Percentiles rank a stretch among this genome's conserved stretches.
Conservation (phyloP, 768 basidiomycete genomes). For the Phlebiopsis flavidoalba region DNA sequence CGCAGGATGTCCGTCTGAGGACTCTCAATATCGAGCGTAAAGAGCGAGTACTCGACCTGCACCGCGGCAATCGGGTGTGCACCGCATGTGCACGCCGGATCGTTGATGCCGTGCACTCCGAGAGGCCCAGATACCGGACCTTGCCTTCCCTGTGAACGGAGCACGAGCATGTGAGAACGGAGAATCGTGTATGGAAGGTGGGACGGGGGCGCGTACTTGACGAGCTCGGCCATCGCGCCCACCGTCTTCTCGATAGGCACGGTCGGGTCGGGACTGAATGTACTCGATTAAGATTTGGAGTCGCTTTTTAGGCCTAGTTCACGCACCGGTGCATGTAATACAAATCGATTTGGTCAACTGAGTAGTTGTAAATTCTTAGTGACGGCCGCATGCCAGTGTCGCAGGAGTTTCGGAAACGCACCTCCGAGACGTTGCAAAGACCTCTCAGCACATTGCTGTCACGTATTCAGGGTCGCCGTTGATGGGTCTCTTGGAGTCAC, state of each 20-base stretch:
- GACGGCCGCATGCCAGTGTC: neutral
- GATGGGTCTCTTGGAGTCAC: constrained; percentile 9
- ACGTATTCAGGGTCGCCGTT: constrained; percentile 25
- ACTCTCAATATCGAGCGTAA: constrained; percentile 26
- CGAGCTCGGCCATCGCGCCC: constrained; percentile 22
- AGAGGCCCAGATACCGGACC: constrained; percentile 32
- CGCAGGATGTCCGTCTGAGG: constrained; percentile 18
- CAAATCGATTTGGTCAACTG: constrained; percentile 12
- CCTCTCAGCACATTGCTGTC: constrained; percentile 2
- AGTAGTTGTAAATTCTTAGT: neutral
- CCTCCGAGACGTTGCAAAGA: constrained; percentile 10
- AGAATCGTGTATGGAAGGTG: neutral
- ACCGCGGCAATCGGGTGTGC: constrained; percentile 27
- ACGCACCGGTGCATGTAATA: constrained; percentile 14
- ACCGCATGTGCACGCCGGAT: constrained; percentile 30
- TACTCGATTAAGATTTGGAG: neutral
- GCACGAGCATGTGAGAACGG: neutral
- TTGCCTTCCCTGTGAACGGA: constrained; percentile 25
- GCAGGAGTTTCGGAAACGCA: neutral
- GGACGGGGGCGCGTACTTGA: constrained; percentile 15
- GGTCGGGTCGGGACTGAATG: constrained; percentile 11
- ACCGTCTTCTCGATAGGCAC: constrained; percentile 21
- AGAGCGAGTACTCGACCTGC: constrained; percentile 29
- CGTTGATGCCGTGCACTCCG: constrained; percentile 27
- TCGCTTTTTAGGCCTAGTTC: neutral